Conservation (phyloP, 352 stramenopile genomes). For the Phytopythium chamaehyphon region DNA sequence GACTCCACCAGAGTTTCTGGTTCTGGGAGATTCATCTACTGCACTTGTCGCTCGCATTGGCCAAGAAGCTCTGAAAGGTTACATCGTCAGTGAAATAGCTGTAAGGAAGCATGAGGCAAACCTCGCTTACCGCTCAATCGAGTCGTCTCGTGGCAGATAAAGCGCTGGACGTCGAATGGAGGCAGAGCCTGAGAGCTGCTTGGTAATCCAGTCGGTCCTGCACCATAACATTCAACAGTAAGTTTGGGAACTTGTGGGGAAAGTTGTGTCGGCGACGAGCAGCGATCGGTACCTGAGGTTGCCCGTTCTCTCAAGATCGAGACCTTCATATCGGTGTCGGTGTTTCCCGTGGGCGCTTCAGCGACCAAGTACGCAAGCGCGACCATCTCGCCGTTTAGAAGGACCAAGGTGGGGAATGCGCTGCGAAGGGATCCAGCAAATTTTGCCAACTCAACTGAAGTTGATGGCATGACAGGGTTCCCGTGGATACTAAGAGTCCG, state of each 20-base stretch:
- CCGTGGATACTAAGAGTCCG: conserved; percentile 38
- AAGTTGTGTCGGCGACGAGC: no score
- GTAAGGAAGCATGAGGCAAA: no score
- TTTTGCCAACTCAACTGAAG: conserved; percentile 7
- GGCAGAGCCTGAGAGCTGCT: not conserved
- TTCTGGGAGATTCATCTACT: no score
- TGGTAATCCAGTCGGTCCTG: not conserved
- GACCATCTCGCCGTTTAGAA: conserved; percentile 52
- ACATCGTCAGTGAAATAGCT: no score
- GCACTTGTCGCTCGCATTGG: no score
- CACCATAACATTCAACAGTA: not conserved
- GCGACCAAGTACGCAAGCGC: conserved; percentile 25
- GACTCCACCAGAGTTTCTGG: no score
- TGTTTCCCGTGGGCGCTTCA: not conserved
- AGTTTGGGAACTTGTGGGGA: not conserved
- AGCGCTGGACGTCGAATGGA: not conserved
- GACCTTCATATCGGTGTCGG: not conserved
- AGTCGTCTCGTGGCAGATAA: not conserved
- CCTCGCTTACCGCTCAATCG: not conserved
- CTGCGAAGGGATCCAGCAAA: conserved; percentile 8
- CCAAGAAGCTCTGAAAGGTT: no score
- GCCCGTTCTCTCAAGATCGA: not conserved
- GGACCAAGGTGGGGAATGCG: conserved; percentile 39
- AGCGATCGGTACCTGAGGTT: not conserved
- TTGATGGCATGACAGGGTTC: conserved; percentile 26